These are phyloP conservation scores for Melampsora occidentalis DNA, from an alignment of 1,284 basidiomycete species.

Conservation along the genomic window DNA sequence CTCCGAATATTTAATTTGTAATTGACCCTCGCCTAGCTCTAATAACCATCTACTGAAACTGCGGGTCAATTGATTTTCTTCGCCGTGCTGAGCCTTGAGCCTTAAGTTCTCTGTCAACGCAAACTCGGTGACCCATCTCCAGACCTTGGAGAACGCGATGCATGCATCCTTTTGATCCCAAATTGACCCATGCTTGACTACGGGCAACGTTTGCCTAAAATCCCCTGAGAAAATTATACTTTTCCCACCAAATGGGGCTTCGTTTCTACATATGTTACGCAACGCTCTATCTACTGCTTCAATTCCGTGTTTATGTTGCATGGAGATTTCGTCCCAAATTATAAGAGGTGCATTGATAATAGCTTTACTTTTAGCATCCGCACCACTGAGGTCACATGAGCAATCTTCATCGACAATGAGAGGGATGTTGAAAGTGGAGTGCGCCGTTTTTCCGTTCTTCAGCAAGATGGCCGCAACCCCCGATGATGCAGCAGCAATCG, in stretches of 20 bases:
- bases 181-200: background rate
- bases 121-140: background rate
- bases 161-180: background rate
- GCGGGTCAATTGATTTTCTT: too few species aligned
- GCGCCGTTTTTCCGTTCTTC: background rate
- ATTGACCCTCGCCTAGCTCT: background rate
- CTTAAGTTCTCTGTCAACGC: background rate
- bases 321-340: slow-evolving; percentile 20
- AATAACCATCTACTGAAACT: background rate
- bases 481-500: background rate
- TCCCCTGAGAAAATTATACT: slow-evolving; percentile 13
- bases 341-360: background rate
- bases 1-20: too few species aligned
- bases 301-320: background rate
- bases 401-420: background rate
- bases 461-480: background rate
- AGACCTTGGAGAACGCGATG: background rate
- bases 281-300: slow-evolving; percentile 11
- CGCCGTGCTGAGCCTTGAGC: too few species aligned
- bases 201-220: slow-evolving; percentile 1
- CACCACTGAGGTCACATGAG: background rate
- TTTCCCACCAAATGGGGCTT: slow-evolving; percentile 9
- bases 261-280: background rate
- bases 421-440: slow-evolving; percentile 1
- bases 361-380: background rate